phyloP scores from a whole-genome alignment of 352 stramenopile species.

The Phytophthora quininea region DNA sequence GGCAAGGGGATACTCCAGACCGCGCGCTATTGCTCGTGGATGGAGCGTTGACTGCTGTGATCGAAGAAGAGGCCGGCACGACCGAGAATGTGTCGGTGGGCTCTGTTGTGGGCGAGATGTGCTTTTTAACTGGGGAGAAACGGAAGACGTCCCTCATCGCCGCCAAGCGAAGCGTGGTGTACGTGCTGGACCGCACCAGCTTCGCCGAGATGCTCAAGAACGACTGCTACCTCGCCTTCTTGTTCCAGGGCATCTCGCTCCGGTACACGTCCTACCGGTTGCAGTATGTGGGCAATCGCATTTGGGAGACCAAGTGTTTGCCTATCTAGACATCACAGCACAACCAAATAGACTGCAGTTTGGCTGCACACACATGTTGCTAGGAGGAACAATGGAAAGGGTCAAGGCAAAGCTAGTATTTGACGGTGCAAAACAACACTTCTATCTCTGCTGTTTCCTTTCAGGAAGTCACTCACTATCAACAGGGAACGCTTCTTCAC shows the following conservation, averaged over 20 bases:
- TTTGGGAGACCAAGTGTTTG: conserved; percentile 87
- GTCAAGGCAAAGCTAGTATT: conserved; percentile 22
- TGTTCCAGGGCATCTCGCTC: conserved; percentile 78
- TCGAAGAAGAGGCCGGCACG: conserved; percentile 82
- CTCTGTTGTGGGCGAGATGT: conserved; percentile 81
- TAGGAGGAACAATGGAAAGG: conserved; percentile 10
- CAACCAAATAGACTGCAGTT: background rate
- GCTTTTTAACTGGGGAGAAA: conserved; percentile 81
- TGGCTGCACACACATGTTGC: background rate
- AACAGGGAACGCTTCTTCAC: conserved; percentile 27
- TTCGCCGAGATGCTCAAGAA: conserved; percentile 71
- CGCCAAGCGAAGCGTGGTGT: conserved; percentile 63
- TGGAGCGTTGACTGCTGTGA: conserved; percentile 64
- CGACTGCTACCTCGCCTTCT: conserved; percentile 71
- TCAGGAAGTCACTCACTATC: conserved; percentile 29
- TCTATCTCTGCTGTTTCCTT: conserved; percentile 26
- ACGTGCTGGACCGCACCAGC: conserved; percentile 60
- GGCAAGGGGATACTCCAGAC: conserved; percentile 63
- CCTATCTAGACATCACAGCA: conserved; percentile 47
- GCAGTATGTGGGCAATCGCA: conserved; percentile 84
- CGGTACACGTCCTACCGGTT: conserved; percentile 78
- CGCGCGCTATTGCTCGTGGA: conserved; percentile 67
- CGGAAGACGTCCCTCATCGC: conserved; percentile 80
- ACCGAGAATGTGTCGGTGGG: conserved; percentile 73
- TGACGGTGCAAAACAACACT: conserved; percentile 12